These are phyloP conservation scores for Aspergillus fischeri DNA, from an alignment of 2,329 filamentous ascomycete species.

Conservation along the genomic window DNA sequence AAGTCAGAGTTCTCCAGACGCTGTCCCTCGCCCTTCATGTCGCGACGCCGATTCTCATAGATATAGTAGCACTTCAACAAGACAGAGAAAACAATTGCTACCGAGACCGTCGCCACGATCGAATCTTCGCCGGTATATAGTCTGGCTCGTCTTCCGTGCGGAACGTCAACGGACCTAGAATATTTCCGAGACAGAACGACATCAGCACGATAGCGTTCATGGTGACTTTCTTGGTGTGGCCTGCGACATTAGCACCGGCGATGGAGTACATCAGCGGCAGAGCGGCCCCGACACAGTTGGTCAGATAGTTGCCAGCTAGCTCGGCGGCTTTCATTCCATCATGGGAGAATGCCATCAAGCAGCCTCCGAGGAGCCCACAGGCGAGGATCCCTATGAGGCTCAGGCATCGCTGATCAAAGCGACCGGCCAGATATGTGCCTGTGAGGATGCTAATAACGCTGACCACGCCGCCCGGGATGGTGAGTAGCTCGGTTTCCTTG, in stretches of 20 bases:
- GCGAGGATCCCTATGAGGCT: slow-evolving; percentile 37
- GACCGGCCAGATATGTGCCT: slow-evolving; percentile 34
- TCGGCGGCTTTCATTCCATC: slow-evolving; percentile 34
- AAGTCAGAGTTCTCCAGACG: slow-evolving; percentile 25
- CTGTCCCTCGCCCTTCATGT: slow-evolving; percentile 15
- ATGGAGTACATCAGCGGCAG: slow-evolving; percentile 39
- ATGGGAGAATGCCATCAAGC: slow-evolving; percentile 37
- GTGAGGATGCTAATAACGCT: slow-evolving; percentile 36
- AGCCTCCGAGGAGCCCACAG: slow-evolving; percentile 42
- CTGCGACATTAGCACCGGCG: slow-evolving; percentile 44
- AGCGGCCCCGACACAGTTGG: slow-evolving; percentile 35
- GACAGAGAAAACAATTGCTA: slow-evolving; percentile 25
- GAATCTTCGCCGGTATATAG: slow-evolving; percentile 38
- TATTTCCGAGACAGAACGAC: slow-evolving; percentile 42
- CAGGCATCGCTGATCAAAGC: slow-evolving; percentile 37
- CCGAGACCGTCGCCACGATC: slow-evolving; percentile 31
- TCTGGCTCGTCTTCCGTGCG: slow-evolving; percentile 40
- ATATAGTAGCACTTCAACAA: slow-evolving; percentile 23
- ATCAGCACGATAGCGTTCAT: slow-evolving; percentile 46
- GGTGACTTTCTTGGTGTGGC: slow-evolving; percentile 50
- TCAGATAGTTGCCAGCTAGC: slow-evolving; percentile 41
- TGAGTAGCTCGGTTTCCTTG: slow-evolving; percentile 42
- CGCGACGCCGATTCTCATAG: slow-evolving; percentile 29
- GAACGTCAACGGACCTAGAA: slow-evolving; percentile 45
- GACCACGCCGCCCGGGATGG: slow-evolving; percentile 40